Evolutionary conservation across 2,329 filamentous ascomycete genomes (phyloP), one percentile per base, ranked within the genome.

Genomic region (Akanthomyces muscarius): DNA sequence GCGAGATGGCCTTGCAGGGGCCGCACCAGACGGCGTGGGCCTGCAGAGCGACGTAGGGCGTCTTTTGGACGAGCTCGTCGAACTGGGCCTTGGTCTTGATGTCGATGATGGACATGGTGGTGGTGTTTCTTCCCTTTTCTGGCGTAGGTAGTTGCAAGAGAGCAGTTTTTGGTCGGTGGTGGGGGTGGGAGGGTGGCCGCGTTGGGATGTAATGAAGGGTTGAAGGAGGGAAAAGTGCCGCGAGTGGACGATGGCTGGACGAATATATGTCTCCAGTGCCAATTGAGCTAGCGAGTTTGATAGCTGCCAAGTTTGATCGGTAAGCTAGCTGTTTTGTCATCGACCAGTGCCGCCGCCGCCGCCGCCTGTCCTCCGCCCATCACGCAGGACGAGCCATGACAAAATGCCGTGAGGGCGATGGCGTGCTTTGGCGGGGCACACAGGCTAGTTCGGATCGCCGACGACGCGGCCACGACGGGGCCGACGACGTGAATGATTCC

Each of bases 1-100:
- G 84, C 25, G 82, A 81, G 70, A 87, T 86, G 68, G 76, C 75
- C 74, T 83, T 84, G 82, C 85, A 87, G 33, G 84, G 85, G 45
- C 78, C 79, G 74, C 84, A 87, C 85, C 85, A 87, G 69, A 80
- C 76, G 64, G 84, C 84, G 74, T 77, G 81, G 75, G 86, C 85
- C 71, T 87, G 83, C 66, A 83, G 74, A 65, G 80, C 78, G 66
- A 86, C 82, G 73, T 80, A 83, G 53, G 77, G 80, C 54, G 76
- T 82, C 11, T 72, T 72, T 18, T 73, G 67, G 69, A 85, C 70
- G 65, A 86, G 81, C 44, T 73, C 68, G 65, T 82, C 72, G 69
- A 86, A 83, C 67, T 84, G 76, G 57, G 75, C 69, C 66, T 75
- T 74, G 55, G 76, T 72, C 63, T 70, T 74, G 71, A 83, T 76